A percentile compares a stretch with the other conserved stretches of the same genome.
Conservation (phyloP, 2,329 filamentous ascomycete species). For the Colletotrichum phormii region DNA sequence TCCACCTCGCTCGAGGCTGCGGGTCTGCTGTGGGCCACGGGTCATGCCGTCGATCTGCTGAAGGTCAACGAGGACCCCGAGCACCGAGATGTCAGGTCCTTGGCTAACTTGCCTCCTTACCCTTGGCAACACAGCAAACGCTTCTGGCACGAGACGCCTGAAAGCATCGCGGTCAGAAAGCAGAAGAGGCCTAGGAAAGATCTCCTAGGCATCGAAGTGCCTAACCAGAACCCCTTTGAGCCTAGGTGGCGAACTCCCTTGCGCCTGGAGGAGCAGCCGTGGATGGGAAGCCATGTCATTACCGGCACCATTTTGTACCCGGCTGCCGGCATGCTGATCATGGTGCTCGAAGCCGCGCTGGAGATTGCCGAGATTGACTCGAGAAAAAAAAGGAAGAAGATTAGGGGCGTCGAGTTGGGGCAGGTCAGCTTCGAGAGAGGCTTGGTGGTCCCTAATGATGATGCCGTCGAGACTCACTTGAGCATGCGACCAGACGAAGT, state of each 20-base stretch:
- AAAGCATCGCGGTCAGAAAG: conserved; percentile 16
- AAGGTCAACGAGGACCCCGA: neutral
- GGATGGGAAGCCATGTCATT: conserved; percentile 58
- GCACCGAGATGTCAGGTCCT: neutral
- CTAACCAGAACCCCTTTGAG: neutral
- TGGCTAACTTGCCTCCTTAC: conserved; percentile 33
- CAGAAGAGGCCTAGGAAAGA: conserved; percentile 20
- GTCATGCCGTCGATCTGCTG: neutral
- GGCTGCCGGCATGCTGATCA: conserved; percentile 47
- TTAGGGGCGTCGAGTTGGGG: no score
- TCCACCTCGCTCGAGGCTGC: conserved; percentile 1
- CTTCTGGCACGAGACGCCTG: conserved; percentile 10
- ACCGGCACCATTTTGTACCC: conserved; percentile 55
- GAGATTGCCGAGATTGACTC: neutral
- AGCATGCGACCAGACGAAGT: no score
- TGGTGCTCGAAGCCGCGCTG: conserved; percentile 38
- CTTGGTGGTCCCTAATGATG: no score
- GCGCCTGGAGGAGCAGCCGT: conserved; percentile 51
- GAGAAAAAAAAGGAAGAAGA: no score
- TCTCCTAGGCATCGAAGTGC: conserved; percentile 16
- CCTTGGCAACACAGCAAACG: conserved; percentile 29
- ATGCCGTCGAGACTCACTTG: no score
- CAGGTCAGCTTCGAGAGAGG: no score
- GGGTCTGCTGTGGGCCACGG: conserved; percentile 1
- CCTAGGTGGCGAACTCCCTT: conserved; percentile 25